Evolutionary conservation across 2,329 filamentous ascomycete species (phyloP), one percentile per base, ranked within the genome.

Genomic region (Pyricularia sp.): DNA sequence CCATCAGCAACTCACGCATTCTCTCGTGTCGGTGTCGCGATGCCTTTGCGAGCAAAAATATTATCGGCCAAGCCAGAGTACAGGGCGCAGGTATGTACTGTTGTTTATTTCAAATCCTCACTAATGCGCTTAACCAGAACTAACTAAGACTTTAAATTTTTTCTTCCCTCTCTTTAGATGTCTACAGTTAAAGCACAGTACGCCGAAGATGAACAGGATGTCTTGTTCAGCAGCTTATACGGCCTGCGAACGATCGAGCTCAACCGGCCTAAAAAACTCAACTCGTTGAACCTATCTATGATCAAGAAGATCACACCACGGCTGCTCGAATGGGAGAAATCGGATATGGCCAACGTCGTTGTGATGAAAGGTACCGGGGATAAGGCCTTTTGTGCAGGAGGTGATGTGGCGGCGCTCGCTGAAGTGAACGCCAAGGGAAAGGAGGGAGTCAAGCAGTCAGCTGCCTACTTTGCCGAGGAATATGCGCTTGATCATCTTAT

Each of bases 401-500:
- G 94, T 66, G 94, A 99, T 75, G 93, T 99, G 55, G 84, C 85
- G 22, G 86, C 83, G 59, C 85, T 99, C 67, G 93, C 92, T 49
- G 69, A 84, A 68, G 84, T 86, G 75, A 97, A 96, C 75, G 77
- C 83, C 73, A 72, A 85, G 66, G 87, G 89, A 0, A 71, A 77
- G 3, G 81, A 88, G 69, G 93, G 93, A 35, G 88, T 91, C 78
- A 79, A 87, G 72, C 82, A 82, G 71, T 96, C 93, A 31, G 80
- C 84, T 62, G 87, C 93, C 63, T 99, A 96, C 81, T 99, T 99
- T 75, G 91, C 80, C 13, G 87, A 94, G 65, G 96, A 99, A 87
- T 99, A 97, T 82, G 88, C 91, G 78, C 87, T 99, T 68, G 90
- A 99, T 75, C 94, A 99, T 77, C 82, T 93, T 70, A 96, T 99